Base-by-base conservation (phyloP, 2,329 filamentous ascomycete species). In the Arthrobotrys megalospora region DNA sequence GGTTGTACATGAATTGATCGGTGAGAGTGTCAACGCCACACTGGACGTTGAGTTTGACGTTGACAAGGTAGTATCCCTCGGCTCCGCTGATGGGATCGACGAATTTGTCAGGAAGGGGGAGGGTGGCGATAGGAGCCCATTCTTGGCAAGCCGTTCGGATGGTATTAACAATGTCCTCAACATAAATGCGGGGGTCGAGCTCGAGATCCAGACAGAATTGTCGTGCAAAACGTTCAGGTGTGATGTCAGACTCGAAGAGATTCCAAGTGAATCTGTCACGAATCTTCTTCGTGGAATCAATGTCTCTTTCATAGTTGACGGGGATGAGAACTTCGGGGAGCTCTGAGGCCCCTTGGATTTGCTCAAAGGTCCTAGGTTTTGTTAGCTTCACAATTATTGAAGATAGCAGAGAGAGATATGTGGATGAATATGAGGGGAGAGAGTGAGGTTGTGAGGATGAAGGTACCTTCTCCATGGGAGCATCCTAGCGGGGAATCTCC, bases 231-330 rank as follows among this genome's bases (percentile, higher is more conserved):
- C 97, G 92, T 83, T 99, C 96, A 0, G 96, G 97, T 0, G 96
- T 99, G 64, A 94, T 92, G 75, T 97, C 87, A 0, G 93, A 92
- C 86, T 99, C 96, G 85, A 98, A 95, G 12, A 99, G 88, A 82
- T 99, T 99, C 96, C 96, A 99, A 65, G 97, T 86, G 82, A 99
- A 98, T n/a, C 93, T 92, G 82, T 99, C 96, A 82, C 96, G 94
- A 72, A 99, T 87, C 80, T 96, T 89, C 86, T 11, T 92, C 91
- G 10, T 89, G 87, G 85, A 92, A 91, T 82, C 81, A 36, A 99
- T 91, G 83, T 98, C 95, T 83, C 98, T 88, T 83, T 99, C 96
- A 84, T 99, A 97, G 76, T 95, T 93, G 82, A 99, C 97, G 16
- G 96, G 96, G 76, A 99, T 95, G 66, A 98, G 87, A 0, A 93